A percentile compares a stretch with the other conserved stretches of the same genome.
phyloP scores from a whole-genome alignment of 2,329 filamentous ascomycete species.

The Nemania abortiva region DNA sequence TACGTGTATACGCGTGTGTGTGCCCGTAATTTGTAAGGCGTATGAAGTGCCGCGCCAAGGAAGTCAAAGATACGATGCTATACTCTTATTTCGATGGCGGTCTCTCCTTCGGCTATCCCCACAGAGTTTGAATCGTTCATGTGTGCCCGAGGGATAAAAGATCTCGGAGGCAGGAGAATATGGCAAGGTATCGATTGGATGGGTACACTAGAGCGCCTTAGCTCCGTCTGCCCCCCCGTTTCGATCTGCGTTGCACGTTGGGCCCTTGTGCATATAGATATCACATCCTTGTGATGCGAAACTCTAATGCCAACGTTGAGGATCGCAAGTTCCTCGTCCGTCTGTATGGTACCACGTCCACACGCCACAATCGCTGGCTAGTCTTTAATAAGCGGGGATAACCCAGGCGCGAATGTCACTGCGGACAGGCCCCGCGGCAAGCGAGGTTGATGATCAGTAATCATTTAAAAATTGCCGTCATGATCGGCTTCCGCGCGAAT shows the following conservation, averaged over 20 bases:
- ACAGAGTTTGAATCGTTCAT: not conserved
- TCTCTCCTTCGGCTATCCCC: not conserved
- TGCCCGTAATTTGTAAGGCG: not conserved
- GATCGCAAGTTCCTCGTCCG: not conserved
- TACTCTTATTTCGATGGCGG: not conserved
- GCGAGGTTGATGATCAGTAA: constrained; percentile 32
- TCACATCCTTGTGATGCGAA: constrained; percentile 17
- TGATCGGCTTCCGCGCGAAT: not conserved
- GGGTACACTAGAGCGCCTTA: constrained; percentile 1
- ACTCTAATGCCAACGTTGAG: not conserved
- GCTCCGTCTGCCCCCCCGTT: constrained; percentile 1
- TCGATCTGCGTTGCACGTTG: constrained; percentile 11
- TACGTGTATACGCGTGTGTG: not conserved
- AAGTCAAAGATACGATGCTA: not conserved
- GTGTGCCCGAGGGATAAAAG: not conserved
- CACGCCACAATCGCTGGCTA: constrained; percentile 7
- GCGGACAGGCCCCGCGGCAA: constrained; percentile 15
- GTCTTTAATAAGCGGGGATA: constrained; percentile 17
- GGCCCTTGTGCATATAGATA: not conserved
- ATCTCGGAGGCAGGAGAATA: not conserved
- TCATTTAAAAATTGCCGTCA: constrained; percentile 21
- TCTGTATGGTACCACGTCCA: constrained; percentile 15
- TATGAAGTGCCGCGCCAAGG: not conserved
- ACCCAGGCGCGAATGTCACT: constrained; percentile 6
- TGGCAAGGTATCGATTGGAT: constrained; percentile 17